Base-by-base conservation (phyloP, 345 rosid species). In the Linum tenue region DNA sequence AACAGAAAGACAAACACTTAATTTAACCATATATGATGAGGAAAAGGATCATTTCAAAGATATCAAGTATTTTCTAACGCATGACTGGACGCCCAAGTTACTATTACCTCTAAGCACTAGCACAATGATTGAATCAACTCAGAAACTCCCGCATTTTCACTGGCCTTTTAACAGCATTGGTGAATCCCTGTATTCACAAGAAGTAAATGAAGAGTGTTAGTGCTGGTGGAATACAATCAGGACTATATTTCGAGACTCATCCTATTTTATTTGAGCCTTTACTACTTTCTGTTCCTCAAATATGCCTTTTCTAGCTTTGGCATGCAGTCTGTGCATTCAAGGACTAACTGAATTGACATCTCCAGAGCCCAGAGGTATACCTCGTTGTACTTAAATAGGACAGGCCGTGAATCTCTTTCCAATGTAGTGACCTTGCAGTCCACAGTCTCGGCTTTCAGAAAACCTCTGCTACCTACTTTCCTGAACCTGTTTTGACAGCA, bases 101-200 rank as follows among this genome's bases (percentile, higher is more conserved):
- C 3, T 7, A 48, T 48, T 48, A 48, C 53, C 53, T 1, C 31
- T 22, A 22, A 22, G 31, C 31, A 22, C 31, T 22, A 22, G 31
- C 31, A 22, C 31, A 22, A 22, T 22, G 31, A 22, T 22, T 22
- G 31, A 22, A 6, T 84, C 77, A 83, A 17, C 43, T 43, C 58
- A 85, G 75, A 77, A 92, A 92, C 68, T 89, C 96, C 1, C 77
- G 83, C 82, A 92, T 87, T 39, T 85, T 85, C 40, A 84, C 91
- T 0, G 98, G 96, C 76, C 95, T 83, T 81, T 91, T 91, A 60
- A 89, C 85, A 63, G 96, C 96, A 75, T 91, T 91, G 62, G 97
- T 91, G 76, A 81, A 91, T 69, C 94, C 96, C 95, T 92, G 80
- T 50, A 69, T 16, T 12, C 14, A 64, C 5, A 37, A n/a, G 15